Percentiles rank a stretch among this genome's conserved stretches.
Evolutionary conservation across 2,329 filamentous ascomycete species (phyloP).

Genomic region (Lecanosticta acicola): DNA sequence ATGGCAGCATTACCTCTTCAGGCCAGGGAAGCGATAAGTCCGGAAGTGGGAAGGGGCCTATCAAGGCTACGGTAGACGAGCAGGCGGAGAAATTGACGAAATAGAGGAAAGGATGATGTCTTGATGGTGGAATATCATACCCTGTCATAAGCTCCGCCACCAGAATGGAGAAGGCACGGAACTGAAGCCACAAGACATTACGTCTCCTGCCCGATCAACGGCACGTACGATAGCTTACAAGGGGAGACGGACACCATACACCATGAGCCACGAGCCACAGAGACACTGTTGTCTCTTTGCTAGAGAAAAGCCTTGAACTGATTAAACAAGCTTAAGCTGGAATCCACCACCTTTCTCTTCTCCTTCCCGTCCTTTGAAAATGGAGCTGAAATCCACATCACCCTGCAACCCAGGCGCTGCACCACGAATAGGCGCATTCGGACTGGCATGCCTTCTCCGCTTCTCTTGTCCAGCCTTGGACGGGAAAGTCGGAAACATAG

Average conservation of each 20-base stretch:
- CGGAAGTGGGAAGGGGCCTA: conserved; percentile 16
- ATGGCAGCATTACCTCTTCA: conserved; percentile 8
- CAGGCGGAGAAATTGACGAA: conserved; percentile 16
- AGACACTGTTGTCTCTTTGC: too few relatives aligned
- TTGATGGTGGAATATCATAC: too few relatives aligned
- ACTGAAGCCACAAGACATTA: too few relatives aligned
- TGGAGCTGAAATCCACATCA: conserved; percentile 45
- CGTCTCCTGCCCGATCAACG: too few relatives aligned
- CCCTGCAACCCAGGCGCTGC: conserved; percentile 33
- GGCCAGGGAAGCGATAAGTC: conserved; percentile 6
- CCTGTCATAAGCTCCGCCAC: too few relatives aligned
- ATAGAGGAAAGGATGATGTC: conserved; percentile 4
- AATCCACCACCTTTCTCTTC: conserved; percentile 47
- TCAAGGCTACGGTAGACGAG: conserved; percentile 14
- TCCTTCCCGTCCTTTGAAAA: conserved; percentile 46
- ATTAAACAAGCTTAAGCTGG: conserved; percentile 31
- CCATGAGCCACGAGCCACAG: too few relatives aligned
- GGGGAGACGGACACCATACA: too few relatives aligned
- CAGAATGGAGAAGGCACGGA: too few relatives aligned
- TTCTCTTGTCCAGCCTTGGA: conserved; percentile 91
- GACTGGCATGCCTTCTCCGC: conserved; percentile 64
- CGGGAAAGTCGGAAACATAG: conserved; percentile 95
- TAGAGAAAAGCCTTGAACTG: too few relatives aligned
- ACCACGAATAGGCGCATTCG: conserved; percentile 76
- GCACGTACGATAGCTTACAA: too few relatives aligned